Percentiles rank a stretch among this genome's conserved stretches.
These are phyloP conservation scores for Sideroxylon spinosum DNA, from an alignment of 179 eudicot genomes.

Conservation along the genomic window DNA sequence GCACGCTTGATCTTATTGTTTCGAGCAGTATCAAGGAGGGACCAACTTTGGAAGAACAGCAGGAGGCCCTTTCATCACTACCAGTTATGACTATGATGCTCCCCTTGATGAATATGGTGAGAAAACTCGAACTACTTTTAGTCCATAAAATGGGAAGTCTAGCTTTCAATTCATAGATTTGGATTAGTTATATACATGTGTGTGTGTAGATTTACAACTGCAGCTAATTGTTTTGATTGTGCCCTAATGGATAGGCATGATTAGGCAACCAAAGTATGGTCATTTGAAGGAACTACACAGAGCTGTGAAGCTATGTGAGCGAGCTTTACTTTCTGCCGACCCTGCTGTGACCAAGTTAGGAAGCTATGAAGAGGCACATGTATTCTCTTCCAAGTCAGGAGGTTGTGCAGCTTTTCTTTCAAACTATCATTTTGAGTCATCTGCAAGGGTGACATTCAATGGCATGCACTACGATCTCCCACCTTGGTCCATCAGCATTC, in stretches of 20 bases:
- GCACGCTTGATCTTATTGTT: not conserved
- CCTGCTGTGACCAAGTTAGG: constrained; percentile 54
- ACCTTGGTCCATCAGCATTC: constrained; percentile 53
- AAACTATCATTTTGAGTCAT: constrained; percentile 46
- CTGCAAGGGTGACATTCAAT: constrained; percentile 32
- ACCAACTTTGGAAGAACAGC: constrained; percentile 80
- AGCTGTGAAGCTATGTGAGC: constrained; percentile 63
- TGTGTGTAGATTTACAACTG: not conserved
- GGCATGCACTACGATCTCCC: constrained; percentile 31
- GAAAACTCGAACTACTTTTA: not conserved
- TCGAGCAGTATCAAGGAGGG: constrained; percentile 68
- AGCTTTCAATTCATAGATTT: not conserved
- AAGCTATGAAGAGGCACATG: constrained; percentile 69
- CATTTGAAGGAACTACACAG: constrained; percentile 73
- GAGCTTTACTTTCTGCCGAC: constrained; percentile 68
- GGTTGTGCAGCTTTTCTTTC: constrained; percentile 79
- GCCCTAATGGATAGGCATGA: constrained; percentile 40
- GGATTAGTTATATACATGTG: not conserved
- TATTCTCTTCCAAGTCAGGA: constrained; percentile 53
- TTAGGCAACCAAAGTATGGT: constrained; percentile 66
- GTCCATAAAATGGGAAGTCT: not conserved
- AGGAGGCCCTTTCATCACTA: constrained; percentile 76
- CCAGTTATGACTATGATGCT: constrained; percentile 79
- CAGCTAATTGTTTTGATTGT: not conserved
- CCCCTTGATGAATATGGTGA: constrained; percentile 77